phyloP scores from a whole-genome alignment of 306 rosid genomes.

The Echinosophora koreensis region DNA sequence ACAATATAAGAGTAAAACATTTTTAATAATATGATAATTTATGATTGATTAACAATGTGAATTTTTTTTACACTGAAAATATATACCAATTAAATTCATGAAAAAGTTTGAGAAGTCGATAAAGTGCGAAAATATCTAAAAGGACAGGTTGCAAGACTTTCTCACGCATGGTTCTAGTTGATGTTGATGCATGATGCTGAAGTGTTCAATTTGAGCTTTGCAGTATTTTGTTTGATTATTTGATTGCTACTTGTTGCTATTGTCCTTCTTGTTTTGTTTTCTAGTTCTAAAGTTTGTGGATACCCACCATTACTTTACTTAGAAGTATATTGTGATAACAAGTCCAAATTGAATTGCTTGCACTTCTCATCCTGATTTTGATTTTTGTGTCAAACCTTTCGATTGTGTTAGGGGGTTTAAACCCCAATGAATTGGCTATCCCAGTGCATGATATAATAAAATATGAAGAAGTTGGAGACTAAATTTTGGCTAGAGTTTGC shows the following conservation, averaged over 20 bases:
- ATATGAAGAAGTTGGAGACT: not conserved
- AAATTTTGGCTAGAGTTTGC: no score
- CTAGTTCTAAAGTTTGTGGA: conserved; percentile 34
- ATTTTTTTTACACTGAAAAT: no score
- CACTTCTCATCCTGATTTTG: not conserved
- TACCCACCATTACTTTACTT: conserved; percentile 6
- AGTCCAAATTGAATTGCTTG: conserved; percentile 30
- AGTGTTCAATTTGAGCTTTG: conserved; percentile 46
- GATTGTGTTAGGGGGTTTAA: not conserved
- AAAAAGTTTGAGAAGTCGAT: not conserved
- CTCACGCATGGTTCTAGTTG: conserved; percentile 20
- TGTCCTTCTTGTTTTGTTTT: conserved; percentile 39
- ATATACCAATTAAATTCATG: not conserved
- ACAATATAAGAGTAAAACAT: no score
- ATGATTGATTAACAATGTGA: no score
- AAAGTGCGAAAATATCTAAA: conserved; percentile 16
- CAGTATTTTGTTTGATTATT: conserved; percentile 9
- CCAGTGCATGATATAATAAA: conserved; percentile 2
- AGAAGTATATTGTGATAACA: not conserved
- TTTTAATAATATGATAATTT: no score
- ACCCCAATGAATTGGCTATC: not conserved
- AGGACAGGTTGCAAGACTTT: conserved; percentile 26
- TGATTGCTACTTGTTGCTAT: conserved; percentile 38
- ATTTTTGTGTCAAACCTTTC: not conserved
- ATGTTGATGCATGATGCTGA: conserved; percentile 38